phyloP scores from a whole-genome alignment of 441 rosid species.

The Bocquillonia castaneifolia region DNA sequence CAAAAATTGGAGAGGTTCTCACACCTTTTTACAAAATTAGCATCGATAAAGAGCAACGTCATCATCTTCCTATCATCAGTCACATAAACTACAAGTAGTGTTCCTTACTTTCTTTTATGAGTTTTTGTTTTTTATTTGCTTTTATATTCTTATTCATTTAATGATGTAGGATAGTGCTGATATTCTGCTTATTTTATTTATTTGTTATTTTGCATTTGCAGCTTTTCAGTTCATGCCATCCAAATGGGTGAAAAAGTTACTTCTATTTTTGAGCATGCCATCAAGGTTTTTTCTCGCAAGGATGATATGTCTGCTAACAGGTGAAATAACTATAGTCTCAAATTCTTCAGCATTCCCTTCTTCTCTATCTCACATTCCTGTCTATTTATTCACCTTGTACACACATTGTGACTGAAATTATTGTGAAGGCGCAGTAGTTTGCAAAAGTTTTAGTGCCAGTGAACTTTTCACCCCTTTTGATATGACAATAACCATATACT shows the following conservation, averaged over 20 bases:
- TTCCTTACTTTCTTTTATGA: slow-evolving; percentile 9
- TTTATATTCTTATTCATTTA: slow-evolving; percentile 9
- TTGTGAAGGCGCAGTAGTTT: no score
- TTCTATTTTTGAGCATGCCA: slow-evolving; percentile 77
- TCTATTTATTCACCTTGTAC: not conserved
- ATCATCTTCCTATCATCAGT: slow-evolving; percentile 78
- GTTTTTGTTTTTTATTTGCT: not conserved
- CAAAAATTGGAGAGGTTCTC: slow-evolving; percentile 69
- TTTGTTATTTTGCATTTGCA: slow-evolving; percentile 31
- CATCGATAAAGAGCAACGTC: slow-evolving; percentile 53
- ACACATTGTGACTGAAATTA: no score
- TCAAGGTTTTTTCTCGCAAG: slow-evolving; percentile 65
- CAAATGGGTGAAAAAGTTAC: slow-evolving; percentile 94
- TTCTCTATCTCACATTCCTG: not conserved
- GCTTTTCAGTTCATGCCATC: slow-evolving; percentile 90
- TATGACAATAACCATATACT: no score
- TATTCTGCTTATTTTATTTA: slow-evolving; percentile 15
- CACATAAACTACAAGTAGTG: slow-evolving; percentile 85
- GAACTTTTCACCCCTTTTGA: no score
- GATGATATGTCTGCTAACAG: slow-evolving; percentile 63
- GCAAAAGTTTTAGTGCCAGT: no score
- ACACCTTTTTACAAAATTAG: slow-evolving; percentile 66
- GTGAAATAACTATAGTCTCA: slow-evolving; percentile 33
- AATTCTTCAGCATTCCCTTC: not conserved
- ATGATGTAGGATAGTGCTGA: slow-evolving; percentile 4